Percentiles rank a stretch among this genome's conserved stretches.
phyloP scores from a whole-genome alignment of 371 early-diverging fungal species.

The Syncephalastrum contaminatum region DNA sequence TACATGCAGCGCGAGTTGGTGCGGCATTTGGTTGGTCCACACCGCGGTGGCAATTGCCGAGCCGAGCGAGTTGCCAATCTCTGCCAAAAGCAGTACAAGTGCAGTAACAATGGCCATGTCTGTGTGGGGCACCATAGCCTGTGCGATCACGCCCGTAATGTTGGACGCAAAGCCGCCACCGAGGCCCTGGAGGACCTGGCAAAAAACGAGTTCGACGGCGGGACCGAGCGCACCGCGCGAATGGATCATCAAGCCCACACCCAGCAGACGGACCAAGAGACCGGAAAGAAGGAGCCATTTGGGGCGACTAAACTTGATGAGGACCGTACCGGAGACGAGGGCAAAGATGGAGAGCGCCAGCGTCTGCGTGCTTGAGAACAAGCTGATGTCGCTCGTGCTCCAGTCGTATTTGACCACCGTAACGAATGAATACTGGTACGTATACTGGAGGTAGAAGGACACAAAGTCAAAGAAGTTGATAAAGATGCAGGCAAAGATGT shows the following conservation, averaged over 20 bases:
- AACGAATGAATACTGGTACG: slow-evolving; percentile 18
- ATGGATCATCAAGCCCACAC: slow-evolving; percentile 50
- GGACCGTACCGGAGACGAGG: slow-evolving; percentile 12
- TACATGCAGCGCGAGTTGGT: slow-evolving; percentile 29
- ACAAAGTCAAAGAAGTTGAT: slow-evolving; percentile 22
- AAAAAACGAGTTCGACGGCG: slow-evolving; percentile 39
- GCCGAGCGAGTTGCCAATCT: slow-evolving; percentile 41
- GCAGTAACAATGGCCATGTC: slow-evolving; percentile 46
- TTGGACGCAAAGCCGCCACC: slow-evolving; percentile 45
- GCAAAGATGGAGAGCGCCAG: slow-evolving; percentile 14
- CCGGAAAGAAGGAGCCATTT: slow-evolving; percentile 26
- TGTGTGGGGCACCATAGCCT: slow-evolving; percentile 25
- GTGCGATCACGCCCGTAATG: slow-evolving; percentile 18
- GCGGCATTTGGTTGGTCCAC: slow-evolving; percentile 46
- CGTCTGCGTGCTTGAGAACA: slow-evolving; percentile 15
- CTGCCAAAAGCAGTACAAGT: slow-evolving; percentile 33
- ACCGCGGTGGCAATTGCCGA: slow-evolving; percentile 47
- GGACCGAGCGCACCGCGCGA: slow-evolving; percentile 37
- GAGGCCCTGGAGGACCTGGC: slow-evolving; percentile 43
- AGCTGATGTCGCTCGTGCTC: slow-evolving; percentile 9
- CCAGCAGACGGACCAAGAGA: slow-evolving; percentile 30
- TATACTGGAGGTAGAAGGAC: slow-evolving; percentile 19
- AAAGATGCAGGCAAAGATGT: slow-evolving; percentile 15
- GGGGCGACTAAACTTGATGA: slow-evolving; percentile 14
- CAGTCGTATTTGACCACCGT: slow-evolving; percentile 18